Evolutionary conservation across 176 grass and related monocot species (phyloP), one percentile per base, ranked within the genome.

Genomic region (Puccinellia tenuiflora): DNA sequence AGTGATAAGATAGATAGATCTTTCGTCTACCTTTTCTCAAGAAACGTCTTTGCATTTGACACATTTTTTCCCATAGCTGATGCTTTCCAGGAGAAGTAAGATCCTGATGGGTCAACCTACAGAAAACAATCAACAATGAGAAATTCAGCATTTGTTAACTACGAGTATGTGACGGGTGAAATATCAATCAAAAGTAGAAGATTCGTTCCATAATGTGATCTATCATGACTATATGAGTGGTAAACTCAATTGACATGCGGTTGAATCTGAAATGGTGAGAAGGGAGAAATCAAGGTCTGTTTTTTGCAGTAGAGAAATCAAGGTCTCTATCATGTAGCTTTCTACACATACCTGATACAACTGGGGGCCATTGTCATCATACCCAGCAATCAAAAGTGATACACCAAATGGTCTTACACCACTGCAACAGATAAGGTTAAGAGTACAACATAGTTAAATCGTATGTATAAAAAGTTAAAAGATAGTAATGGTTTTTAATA

Each of bases 51-150:
- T 37, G 96, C 96, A 77, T 98, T 95, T 48, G 96, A 98, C 21
- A 98, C 92, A 56, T 98, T 98, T 90, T 98, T 98, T 8, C 96
- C 96, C 92, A 95, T 98, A 25, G 96, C 96, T 86, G 96, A 98
- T 70, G 96, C 96, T 85, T 98, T 98, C 96, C 96, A 95, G n/a
- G 96, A 95, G 82, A 98, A 98, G 83, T 98, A 98, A 9, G 96
- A 98, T 76, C 96, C 96, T 71, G 96, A 98, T 25, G 96, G 92
- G 51, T 98, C 96, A 72, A 98, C 96, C 96, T 98, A 74, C 12
- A 79, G 40, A 84, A 83, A 81, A 81, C 20, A 82, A 48, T 1
- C 10, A 72, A 73, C 1, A 29, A 75, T 35, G 47, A 84, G 20
- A 13, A 8, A 37, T 78, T 10, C 52, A 62, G 9, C 13, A 76